Percentiles rank a stretch among this genome's conserved stretches.
phyloP scores from a whole-genome alignment of 1,284 basidiomycete genomes.

The Phellopilus nigrolimitatus region DNA sequence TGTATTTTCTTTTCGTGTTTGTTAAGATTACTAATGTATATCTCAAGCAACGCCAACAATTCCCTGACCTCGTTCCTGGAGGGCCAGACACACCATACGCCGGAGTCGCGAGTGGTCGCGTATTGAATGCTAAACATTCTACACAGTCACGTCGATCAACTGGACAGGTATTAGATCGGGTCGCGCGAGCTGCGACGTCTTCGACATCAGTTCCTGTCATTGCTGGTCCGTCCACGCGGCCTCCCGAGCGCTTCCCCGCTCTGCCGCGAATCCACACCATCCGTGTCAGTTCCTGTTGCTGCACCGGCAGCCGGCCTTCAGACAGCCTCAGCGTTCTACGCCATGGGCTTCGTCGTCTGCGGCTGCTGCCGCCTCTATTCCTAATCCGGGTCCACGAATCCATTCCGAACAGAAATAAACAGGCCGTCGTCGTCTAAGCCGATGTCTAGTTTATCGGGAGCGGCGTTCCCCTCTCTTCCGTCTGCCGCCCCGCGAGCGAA shows the following conservation, averaged over 20 bases:
- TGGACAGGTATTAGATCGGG: slow-evolving; percentile 79
- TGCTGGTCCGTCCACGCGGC: slow-evolving; percentile 25
- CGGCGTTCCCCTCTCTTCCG: slow-evolving; percentile 72
- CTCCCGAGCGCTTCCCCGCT: slow-evolving; percentile 43
- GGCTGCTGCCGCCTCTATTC: slow-evolving; percentile 13
- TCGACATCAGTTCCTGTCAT: slow-evolving; percentile 37
- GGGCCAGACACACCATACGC: slow-evolving; percentile 64
- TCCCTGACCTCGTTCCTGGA: slow-evolving; percentile 71
- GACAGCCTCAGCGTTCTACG: slow-evolving; percentile 46
- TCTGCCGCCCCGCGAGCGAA: slow-evolving; percentile 38
- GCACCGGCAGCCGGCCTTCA: slow-evolving; percentile 32
- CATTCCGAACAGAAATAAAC: background rate
- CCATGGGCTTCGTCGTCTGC: slow-evolving; percentile 45
- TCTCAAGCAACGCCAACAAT: slow-evolving; percentile 72
- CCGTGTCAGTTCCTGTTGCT: slow-evolving; percentile 30
- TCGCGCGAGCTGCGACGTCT: slow-evolving; percentile 76
- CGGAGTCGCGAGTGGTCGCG: slow-evolving; percentile 73
- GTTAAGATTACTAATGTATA: background rate
- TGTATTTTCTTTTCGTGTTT: slow-evolving; percentile 22
- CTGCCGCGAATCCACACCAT: slow-evolving; percentile 31
- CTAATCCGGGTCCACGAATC: slow-evolving; percentile 33
- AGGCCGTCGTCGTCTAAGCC: background rate
- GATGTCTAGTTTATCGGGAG: slow-evolving; percentile 37
- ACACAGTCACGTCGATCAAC: slow-evolving; percentile 52
- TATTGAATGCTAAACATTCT: slow-evolving; percentile 79